phyloP scores from a whole-genome alignment of 2,329 filamentous ascomycete genomes.

The Fusarium odoratissimum region DNA sequence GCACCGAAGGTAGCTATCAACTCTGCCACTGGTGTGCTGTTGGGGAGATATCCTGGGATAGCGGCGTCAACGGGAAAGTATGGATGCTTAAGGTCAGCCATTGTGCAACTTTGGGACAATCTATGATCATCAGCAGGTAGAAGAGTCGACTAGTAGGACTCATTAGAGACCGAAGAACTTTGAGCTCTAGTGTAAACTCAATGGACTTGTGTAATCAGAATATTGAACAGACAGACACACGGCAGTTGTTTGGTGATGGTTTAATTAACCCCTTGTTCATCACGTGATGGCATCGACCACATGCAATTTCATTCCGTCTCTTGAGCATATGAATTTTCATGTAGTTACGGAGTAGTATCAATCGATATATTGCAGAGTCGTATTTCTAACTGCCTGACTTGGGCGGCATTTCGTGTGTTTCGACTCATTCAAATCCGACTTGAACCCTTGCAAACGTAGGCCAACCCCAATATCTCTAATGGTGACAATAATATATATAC shows the following conservation, averaged over 20 bases:
- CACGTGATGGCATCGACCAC: conserved; percentile 12
- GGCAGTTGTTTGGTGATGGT: not conserved
- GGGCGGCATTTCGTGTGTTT: not conserved
- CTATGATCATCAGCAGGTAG: not conserved
- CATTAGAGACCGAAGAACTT: not conserved
- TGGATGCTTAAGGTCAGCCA: conserved; percentile 53
- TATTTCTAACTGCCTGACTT: not conserved
- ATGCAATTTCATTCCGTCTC: not conserved
- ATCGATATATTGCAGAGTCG: not conserved
- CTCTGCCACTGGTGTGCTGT: conserved; percentile 53
- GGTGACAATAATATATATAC: not conserved
- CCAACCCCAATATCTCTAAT: too few relatives aligned
- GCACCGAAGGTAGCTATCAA: conserved; percentile 53
- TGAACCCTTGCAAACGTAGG: not conserved
- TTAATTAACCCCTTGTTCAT: conserved; percentile 1
- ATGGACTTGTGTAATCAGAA: not conserved
- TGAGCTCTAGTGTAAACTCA: too few relatives aligned
- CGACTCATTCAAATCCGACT: not conserved
- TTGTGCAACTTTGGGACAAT: not conserved
- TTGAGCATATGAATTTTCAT: not conserved
- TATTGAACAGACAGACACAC: not conserved
- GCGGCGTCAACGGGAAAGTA: conserved; percentile 60
- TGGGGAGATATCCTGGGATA: conserved; percentile 60
- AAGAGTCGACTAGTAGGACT: not conserved
- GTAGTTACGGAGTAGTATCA: too few relatives aligned